Conservation (phyloP, 768 basidiomycete species). For the Suillus bovinus region DNA sequence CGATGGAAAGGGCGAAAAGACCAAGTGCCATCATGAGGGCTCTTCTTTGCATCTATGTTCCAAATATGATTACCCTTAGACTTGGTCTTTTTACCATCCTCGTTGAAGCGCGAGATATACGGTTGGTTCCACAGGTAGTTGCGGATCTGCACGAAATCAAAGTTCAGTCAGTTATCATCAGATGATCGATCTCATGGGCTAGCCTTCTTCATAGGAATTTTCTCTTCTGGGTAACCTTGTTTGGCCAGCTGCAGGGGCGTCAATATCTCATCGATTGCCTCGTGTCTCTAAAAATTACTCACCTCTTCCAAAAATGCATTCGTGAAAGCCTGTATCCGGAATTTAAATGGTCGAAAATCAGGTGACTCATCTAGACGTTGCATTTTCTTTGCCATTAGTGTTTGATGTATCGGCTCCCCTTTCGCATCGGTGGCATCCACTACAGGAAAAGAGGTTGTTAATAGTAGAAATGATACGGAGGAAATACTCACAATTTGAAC, state of each 20-base stretch:
- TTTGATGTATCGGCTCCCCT: conserved; percentile 96
- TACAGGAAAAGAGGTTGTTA: conserved; percentile 36
- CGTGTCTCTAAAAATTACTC: conserved; percentile 21
- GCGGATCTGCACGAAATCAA: conserved; percentile 59
- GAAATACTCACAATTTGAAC: conserved; percentile 79
- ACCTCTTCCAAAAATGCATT: conserved; percentile 94
- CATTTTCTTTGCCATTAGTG: conserved; percentile 99
- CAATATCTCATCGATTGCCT: conserved; percentile 9
- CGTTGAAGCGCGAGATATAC: conserved; percentile 95
- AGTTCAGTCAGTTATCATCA: conserved; percentile 11
- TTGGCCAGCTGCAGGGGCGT: conserved; percentile 59
- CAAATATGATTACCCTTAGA: conserved; percentile 99
- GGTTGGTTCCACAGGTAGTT: conserved; percentile 96
- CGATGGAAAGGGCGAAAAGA: conserved; percentile 87
- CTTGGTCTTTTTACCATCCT: conserved; percentile 98
- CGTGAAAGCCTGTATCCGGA: conserved; percentile 97
- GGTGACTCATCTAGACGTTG: conserved; percentile 93
- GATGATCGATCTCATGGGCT: conserved; percentile 21
- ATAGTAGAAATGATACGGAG: conserved; percentile 13
- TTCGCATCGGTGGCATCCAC: conserved; percentile 93
- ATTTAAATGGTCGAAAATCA: conserved; percentile 98
- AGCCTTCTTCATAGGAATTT: conserved; percentile 96
- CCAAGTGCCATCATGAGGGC: conserved; percentile 68
- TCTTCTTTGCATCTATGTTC: conserved; percentile 95
- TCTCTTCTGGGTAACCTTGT: conserved; percentile 89